Evolutionary conservation across 2,329 filamentous ascomycete genomes (phyloP), one percentile per base, ranked within the genome.

Genomic region (Diaporthe aspalathi): DNA sequence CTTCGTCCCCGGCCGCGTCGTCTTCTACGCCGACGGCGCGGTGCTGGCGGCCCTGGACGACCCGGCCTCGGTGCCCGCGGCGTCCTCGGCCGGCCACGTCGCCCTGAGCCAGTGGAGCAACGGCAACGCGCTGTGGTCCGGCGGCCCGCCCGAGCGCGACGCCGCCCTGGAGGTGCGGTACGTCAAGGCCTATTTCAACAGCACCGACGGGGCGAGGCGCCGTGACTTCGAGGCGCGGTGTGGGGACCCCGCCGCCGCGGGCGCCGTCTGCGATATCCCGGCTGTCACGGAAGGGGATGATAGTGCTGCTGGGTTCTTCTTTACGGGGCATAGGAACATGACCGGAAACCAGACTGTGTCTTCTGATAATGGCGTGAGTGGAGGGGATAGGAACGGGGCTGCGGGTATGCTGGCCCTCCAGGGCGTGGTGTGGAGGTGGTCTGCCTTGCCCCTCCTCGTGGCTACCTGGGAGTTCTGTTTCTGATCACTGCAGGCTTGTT

Each of bases 101-200:
- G 88, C 93, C 65, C 81, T 95, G 69, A 92, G 90, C 76, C 93
- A 95, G 79, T 91, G 93, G 93, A 93, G 91, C 78, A 95, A 94
- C 75, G 93, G 93, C 43, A 91, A 94, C 77, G 78, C 84, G 7
- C 77, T 83, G 1, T 95, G 93, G 93, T 92, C 90, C 50, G 89
- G 85, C 16, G 93, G 93, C 0, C 93, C 93, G 3, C 93, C 93
- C 0, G 74, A 75, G 0, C 73, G 83, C 43, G 90, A 94, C 76
- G 89, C 92, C 0, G 81, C 86, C 22, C 84, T 93, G 75, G 88
- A 86, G 8, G 85, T 95, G 29, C 87, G 85, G 47, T 94, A 94
- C 76, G 86, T 94, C 70, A 94, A 93, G 79, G 91, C 90, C 0
- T 95, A 95, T 80, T 95, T 94, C 83, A 95, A 95, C 83, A 91